phyloP scores from a whole-genome alignment of 208 protist genomes.

The Crithidia bombi region DNA sequence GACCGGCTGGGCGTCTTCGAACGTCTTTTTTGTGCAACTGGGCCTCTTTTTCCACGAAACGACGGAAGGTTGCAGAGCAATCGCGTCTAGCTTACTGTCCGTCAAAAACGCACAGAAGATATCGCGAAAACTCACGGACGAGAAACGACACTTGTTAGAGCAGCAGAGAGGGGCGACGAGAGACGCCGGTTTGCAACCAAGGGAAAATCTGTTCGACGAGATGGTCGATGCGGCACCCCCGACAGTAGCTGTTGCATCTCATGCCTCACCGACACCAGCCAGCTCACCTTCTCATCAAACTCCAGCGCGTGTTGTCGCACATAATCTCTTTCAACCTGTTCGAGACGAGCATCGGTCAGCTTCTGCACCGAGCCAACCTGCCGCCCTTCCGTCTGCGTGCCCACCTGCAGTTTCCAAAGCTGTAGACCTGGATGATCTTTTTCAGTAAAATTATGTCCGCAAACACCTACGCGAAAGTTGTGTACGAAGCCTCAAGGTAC shows the following conservation, averaged over 20 bases:
- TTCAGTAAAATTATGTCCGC: slow-evolving; percentile 9
- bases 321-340: not conserved
- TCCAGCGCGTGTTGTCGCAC: not conserved
- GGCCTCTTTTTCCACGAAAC: slow-evolving; percentile 47
- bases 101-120: slow-evolving; percentile 70
- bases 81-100: slow-evolving; percentile 36
- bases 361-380: not conserved
- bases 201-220: not conserved
- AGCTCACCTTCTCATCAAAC: not conserved
- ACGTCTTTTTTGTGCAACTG: slow-evolving; percentile 74
- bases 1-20: slow-evolving; percentile 66
- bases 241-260: not conserved
- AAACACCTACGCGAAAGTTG: too few relatives aligned
- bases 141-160: slow-evolving; percentile 38
- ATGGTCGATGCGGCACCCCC: not conserved
- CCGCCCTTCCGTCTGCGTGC: not conserved
- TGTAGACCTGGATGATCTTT: slow-evolving; percentile 17
- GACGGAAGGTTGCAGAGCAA: slow-evolving; percentile 11
- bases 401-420: slow-evolving; percentile 11
- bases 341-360: not conserved
- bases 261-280: not conserved
- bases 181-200: not conserved
- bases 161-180: slow-evolving; percentile 2
- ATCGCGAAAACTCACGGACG: slow-evolving; percentile 56
- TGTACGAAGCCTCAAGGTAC: too few relatives aligned